Percentiles rank a stretch among this genome's conserved stretches.
Conservation (phyloP, 345 rosid species). For the Citrus australasica region DNA sequence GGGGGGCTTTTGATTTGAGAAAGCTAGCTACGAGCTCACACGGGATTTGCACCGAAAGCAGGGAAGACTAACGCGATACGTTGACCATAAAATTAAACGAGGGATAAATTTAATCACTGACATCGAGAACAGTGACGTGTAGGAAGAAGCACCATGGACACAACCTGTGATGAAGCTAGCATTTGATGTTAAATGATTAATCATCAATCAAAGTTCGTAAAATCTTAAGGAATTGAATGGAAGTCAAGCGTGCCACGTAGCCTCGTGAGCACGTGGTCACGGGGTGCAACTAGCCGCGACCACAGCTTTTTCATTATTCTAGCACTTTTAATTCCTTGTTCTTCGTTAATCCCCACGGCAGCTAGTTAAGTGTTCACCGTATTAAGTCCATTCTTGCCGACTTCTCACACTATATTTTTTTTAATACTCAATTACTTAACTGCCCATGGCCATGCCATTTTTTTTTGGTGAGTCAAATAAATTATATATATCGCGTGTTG, state of each 20-base stretch:
- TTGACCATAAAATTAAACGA: background rate
- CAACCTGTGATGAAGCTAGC: background rate
- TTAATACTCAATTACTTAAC: background rate
- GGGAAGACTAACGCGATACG: background rate
- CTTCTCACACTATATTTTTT: background rate
- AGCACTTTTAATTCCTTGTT: background rate
- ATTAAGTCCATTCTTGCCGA: slow-evolving; percentile 10
- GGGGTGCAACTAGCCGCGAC: slow-evolving; percentile 11
- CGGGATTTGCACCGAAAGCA: background rate
- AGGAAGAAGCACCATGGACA: background rate
- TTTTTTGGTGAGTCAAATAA: background rate
- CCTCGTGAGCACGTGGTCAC: slow-evolving; percentile 5
- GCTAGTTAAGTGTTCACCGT: slow-evolving; percentile 7
- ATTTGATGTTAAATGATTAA: background rate
- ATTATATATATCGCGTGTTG: too few species aligned
- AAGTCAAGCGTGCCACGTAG: slow-evolving; percentile 13
- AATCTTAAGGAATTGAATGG: slow-evolving; percentile 2
- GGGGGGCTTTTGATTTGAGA: too few species aligned
- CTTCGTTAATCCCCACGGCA: slow-evolving; percentile 8
- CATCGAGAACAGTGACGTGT: background rate
- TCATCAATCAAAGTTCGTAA: background rate
- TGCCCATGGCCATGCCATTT: background rate
- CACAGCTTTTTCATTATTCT: background rate
- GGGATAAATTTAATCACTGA: background rate
- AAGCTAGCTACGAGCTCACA: background rate